Evolutionary conservation across 305 asterid genomes (phyloP).

Genomic region (Salvia sclarea): DNA sequence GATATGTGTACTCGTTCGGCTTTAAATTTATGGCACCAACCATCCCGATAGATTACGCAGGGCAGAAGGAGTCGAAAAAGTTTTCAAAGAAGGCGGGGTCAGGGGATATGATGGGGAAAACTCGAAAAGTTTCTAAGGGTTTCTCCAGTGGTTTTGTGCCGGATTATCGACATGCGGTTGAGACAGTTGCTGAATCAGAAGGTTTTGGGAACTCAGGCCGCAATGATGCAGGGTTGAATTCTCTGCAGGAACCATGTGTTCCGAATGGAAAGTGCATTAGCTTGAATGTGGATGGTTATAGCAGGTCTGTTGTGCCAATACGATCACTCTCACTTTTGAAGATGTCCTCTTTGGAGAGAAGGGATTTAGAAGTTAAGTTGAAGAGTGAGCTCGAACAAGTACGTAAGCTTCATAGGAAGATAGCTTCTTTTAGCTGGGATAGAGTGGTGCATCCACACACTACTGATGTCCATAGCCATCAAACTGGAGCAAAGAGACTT

Average conservation of each 20-base stretch:
- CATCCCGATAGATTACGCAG: conserved; percentile 52
- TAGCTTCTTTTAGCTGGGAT: conserved; percentile 40
- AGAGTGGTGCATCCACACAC: conserved; percentile 34
- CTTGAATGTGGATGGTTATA: conserved; percentile 45
- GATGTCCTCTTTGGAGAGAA: conserved; percentile 60
- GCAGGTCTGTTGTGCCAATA: conserved; percentile 54
- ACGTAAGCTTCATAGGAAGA: conserved; percentile 55
- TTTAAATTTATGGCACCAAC: conserved; percentile 55
- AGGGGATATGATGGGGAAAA: conserved; percentile 58
- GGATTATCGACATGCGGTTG: conserved; percentile 61
- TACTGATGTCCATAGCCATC: conserved; percentile 40
- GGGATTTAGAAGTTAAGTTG: conserved; percentile 52
- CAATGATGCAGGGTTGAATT: conserved; percentile 41
- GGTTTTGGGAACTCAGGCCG: conserved; percentile 53
- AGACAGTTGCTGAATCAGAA: conserved; percentile 67
- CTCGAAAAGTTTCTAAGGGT: conserved; percentile 59
- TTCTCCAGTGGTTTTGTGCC: conserved; percentile 59
- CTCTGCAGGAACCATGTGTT: conserved; percentile 46
- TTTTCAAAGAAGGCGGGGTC: conserved; percentile 29
- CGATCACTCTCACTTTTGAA: conserved; percentile 51
- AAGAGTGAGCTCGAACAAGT: conserved; percentile 66
- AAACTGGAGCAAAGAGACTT: conserved; percentile 49
- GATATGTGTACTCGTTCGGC: conserved; percentile 41
- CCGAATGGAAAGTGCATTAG: conserved; percentile 48
- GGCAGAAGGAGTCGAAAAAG: conserved; percentile 43